Percentiles rank a stretch among this genome's conserved stretches.
phyloP scores from a whole-genome alignment of 768 basidiomycete species.

The Lentinula aciculospora region DNA sequence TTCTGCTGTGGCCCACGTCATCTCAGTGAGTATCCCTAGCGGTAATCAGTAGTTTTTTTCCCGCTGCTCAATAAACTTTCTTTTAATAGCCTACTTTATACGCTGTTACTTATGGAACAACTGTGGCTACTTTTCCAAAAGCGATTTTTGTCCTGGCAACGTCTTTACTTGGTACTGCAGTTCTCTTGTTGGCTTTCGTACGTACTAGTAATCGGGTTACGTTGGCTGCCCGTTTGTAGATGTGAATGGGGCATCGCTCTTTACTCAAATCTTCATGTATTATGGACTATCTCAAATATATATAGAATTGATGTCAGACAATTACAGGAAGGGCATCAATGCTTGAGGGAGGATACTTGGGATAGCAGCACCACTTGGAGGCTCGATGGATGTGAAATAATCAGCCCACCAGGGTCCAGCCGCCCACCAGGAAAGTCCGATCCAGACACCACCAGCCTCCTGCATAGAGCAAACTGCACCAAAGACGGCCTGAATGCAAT shows the following conservation, averaged over 20 bases:
- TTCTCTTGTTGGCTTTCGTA: slow-evolving; percentile 40
- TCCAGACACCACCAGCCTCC: slow-evolving; percentile 48
- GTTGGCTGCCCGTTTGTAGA: neutral
- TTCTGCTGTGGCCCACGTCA: slow-evolving; percentile 59
- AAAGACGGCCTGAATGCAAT: slow-evolving; percentile 36
- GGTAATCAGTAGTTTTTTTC: neutral
- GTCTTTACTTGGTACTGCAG: slow-evolving; percentile 43
- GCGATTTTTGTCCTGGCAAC: slow-evolving; percentile 63
- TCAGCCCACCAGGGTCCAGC: slow-evolving; percentile 34
- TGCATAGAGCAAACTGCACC: slow-evolving; percentile 58
- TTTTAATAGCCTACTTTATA: slow-evolving; percentile 57
- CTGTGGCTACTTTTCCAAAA: slow-evolving; percentile 60
- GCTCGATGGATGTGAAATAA: slow-evolving; percentile 60
- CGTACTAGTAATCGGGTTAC: slow-evolving; percentile 7
- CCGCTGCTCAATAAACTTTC: neutral
- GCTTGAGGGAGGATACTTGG: slow-evolving; percentile 51
- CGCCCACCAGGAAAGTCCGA: slow-evolving; percentile 39
- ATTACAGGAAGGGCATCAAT: slow-evolving; percentile 46
- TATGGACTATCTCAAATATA: too few relatives aligned
- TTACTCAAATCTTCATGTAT: neutral
- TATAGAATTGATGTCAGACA: too few relatives aligned
- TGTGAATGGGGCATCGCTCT: neutral
- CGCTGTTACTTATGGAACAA: slow-evolving; percentile 58
- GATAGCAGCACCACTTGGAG: slow-evolving; percentile 51
- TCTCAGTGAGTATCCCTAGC: slow-evolving; percentile 34